Base-by-base conservation (phyloP, 2,329 filamentous ascomycete genomes). In the Sporothrix variecibatus region DNA sequence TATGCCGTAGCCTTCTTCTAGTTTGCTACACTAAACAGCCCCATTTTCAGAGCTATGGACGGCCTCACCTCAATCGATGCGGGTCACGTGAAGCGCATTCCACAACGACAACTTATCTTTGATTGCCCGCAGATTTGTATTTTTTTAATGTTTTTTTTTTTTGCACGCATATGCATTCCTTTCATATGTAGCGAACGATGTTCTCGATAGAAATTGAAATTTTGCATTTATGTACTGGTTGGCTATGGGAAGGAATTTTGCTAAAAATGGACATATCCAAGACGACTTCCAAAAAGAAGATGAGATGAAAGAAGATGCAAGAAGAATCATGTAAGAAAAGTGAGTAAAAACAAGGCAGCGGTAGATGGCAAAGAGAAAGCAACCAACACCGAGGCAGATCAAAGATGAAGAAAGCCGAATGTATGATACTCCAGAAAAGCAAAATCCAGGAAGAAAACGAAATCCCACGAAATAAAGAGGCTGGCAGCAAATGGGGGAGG, bases 211-310 rank as follows among this genome's bases (percentile, higher is more conserved):
- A 69, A 49, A 38, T 53, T n/a, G 43, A 34, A 34, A 69, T 51
- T 69, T 69, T 69, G 43, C 65, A 69, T 69, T 64, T 69, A 69
- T 51, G 65, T 51, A 49, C 65, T 69, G 65, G 43, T 69, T 69
- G 28, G 65, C 65, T 69, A 69, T 51, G 65, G 43, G 62, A 67
- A 73, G 38, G 65, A 46, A 38, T 53, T 68, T 69, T 69, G 43
- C 40, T 69, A 69, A 28, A 49, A n/a, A 34, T 69, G 43, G 65
- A 69, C 31, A 69, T 69, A 69, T 53, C 65, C 65, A 34, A 69
- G 15, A 69, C 64, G 62, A 69, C n/a, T 43, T 43, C 23, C n/a
- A n/a, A 65, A 23, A 67, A 67, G 34, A 46, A 67, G 64, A 20
- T 43, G 62, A 15, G 11, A 28, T 34, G 26, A 51, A 53, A 51